A percentile compares a stretch with the other conserved stretches of the same genome.
phyloP scores from a whole-genome alignment of 805 yeast genomes.

The Metschnikowia vanudenii region DNA sequence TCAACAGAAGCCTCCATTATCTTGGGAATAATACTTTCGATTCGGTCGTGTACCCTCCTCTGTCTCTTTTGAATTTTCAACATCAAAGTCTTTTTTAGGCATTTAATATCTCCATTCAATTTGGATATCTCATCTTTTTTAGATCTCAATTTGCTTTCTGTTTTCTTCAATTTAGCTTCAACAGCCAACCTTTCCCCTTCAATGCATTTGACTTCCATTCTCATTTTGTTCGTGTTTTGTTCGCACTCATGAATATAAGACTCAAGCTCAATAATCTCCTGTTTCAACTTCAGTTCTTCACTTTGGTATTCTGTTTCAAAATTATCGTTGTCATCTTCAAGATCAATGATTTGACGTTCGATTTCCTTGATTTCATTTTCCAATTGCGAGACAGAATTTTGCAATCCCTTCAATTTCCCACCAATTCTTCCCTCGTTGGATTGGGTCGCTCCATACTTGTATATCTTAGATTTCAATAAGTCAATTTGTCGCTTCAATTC shows the following conservation, averaged over 20 bases:
- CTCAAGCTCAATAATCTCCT: slow-evolving; percentile 26
- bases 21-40: slow-evolving; percentile 35
- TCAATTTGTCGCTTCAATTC: slow-evolving; percentile 37
- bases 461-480: slow-evolving; percentile 29
- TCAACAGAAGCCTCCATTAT: slow-evolving; percentile 26
- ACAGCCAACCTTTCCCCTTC: slow-evolving; percentile 25
- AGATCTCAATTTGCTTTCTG: slow-evolving; percentile 24
- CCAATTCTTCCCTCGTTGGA: slow-evolving; percentile 30
- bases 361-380: slow-evolving; percentile 34
- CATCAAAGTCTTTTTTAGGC: slow-evolving; percentile 26
- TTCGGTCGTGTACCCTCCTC: slow-evolving; percentile 31
- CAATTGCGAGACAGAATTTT: slow-evolving; percentile 39
- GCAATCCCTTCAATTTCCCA: slow-evolving; percentile 40
- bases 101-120: slow-evolving; percentile 27
- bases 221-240: slow-evolving; percentile 22
- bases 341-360: slow-evolving; percentile 18
- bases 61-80: slow-evolving; percentile 27
- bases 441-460: slow-evolving; percentile 27
- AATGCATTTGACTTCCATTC: slow-evolving; percentile 21
- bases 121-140: slow-evolving; percentile 27
- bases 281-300: slow-evolving; percentile 21
- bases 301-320: slow-evolving; percentile 18
- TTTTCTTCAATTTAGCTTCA: slow-evolving; percentile 26
- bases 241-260: slow-evolving; percentile 25
- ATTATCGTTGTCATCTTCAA: slow-evolving; percentile 14